Conservation (phyloP, 2,329 filamentous ascomycete genomes). For the Chaetomium sp. region DNA sequence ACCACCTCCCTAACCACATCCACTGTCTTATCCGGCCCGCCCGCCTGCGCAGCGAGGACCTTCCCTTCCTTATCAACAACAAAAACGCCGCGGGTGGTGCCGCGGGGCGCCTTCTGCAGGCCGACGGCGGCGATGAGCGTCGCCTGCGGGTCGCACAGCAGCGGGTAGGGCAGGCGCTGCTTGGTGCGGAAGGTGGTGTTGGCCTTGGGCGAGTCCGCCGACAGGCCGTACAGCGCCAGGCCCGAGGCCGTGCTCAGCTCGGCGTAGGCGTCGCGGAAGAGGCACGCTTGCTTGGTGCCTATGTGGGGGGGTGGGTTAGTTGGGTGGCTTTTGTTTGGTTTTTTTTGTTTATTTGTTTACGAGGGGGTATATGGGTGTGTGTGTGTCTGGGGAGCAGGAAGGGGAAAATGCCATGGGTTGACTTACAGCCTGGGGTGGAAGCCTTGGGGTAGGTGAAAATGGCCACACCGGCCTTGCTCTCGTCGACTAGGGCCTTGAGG, state of each 20-base stretch:
- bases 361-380: background rate
- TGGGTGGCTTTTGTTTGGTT: background rate
- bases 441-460: constrained; percentile 96
- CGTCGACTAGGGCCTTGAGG: constrained; percentile 76
- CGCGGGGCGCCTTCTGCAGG: constrained; percentile 80
- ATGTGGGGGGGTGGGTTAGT: background rate
- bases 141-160: constrained; percentile 78
- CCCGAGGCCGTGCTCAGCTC: constrained; percentile 71
- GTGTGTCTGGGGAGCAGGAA: background rate
- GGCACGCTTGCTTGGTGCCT: constrained; percentile 92
- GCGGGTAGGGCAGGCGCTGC: constrained; percentile 83
- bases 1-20: constrained; percentile 75
- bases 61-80: constrained; percentile 81
- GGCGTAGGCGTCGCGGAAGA: constrained; percentile 85
- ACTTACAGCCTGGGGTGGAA: constrained; percentile 90
- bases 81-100: constrained; percentile 85
- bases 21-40: constrained; percentile 76
- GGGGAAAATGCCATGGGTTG: constrained; percentile 19
- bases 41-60: constrained; percentile 67
- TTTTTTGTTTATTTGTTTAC: constrained; percentile 7
- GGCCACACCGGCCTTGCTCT: constrained; percentile 83
- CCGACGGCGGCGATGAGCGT: constrained; percentile 83
- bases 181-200: constrained; percentile 93
- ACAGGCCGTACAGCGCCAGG: constrained; percentile 86
- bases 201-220: constrained; percentile 81